Conservation (phyloP, 306 rosid genomes). For the Myrica gale region DNA sequence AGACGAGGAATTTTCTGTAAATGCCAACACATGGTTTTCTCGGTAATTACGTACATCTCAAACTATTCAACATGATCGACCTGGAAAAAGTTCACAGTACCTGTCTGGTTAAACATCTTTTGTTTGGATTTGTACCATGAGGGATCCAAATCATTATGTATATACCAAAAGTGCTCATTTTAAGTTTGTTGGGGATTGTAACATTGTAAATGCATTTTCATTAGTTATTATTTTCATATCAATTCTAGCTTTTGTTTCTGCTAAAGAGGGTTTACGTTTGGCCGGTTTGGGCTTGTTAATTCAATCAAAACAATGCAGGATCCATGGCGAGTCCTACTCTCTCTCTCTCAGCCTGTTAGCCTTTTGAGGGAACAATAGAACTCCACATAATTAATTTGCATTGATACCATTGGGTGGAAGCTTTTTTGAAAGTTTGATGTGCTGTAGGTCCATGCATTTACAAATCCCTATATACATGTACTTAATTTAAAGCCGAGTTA, state of each 20-base stretch:
- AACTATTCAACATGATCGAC: constrained; percentile 8
- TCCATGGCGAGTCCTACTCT: constrained; percentile 12
- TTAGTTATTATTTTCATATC: neutral
- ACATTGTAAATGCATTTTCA: neutral
- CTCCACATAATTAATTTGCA: no score
- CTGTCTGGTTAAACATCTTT: neutral
- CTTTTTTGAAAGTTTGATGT: constrained; percentile 11
- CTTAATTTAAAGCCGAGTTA: no score
- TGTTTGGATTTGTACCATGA: neutral
- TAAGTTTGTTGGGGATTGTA: neutral
- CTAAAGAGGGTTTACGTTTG: neutral
- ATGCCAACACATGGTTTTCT: constrained; percentile 49
- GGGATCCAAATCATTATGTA: neutral
- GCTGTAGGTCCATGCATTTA: neutral
- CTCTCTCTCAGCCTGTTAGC: neutral
- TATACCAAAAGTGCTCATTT: neutral
- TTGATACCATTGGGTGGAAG: neutral
- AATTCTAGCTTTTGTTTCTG: neutral
- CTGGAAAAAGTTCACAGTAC: constrained; percentile 19
- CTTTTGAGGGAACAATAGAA: constrained; percentile 9
- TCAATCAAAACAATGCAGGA: neutral
- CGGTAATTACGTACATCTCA: constrained; percentile 46
- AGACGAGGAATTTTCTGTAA: constrained; percentile 66
- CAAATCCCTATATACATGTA: no score
- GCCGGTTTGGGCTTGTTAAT: neutral